Conservation (phyloP, 495 filamentous ascomycete species). For the Penicillium turbatum region DNA sequence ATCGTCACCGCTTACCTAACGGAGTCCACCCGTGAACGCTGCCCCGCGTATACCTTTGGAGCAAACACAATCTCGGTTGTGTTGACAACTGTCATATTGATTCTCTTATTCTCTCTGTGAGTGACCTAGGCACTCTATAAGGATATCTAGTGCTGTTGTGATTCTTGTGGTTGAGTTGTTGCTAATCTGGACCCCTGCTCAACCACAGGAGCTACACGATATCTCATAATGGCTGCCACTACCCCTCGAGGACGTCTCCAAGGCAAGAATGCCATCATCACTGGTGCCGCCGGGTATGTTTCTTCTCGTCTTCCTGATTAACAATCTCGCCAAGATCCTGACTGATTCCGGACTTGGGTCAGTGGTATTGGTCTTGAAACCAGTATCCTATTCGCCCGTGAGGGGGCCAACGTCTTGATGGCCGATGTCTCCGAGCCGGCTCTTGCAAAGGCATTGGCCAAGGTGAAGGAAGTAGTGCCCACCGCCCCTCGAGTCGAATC, state of each 20-base stretch:
- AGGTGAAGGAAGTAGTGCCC: conserved; percentile 65
- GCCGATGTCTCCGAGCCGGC: conserved; percentile 72
- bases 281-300: conserved; percentile 83
- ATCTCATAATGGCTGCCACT: conserved; percentile 15
- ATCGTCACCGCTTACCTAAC: conserved; percentile 14
- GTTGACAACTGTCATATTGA: background rate
- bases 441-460: conserved; percentile 62
- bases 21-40: conserved; percentile 8
- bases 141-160: background rate
- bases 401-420: conserved; percentile 84
- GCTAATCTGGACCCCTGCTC: conserved; percentile 5
- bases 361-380: conserved; percentile 97
- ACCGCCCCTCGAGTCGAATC: conserved; percentile 55
- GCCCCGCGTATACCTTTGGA: conserved; percentile 19
- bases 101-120: background rate
- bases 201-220: conserved; percentile 1
- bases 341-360: conserved; percentile 2
- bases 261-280: conserved; percentile 91
- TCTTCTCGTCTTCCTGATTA: conserved; percentile 8
- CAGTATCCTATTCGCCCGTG: conserved; percentile 79
- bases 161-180: background rate
- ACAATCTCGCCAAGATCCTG: background rate
- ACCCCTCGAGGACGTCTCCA: conserved; percentile 55
- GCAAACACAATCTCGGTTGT: background rate
- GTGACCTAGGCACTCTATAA: background rate